phyloP scores from a whole-genome alignment of 75 land plant genomes.

The Adiantum capillusveneris region DNA sequence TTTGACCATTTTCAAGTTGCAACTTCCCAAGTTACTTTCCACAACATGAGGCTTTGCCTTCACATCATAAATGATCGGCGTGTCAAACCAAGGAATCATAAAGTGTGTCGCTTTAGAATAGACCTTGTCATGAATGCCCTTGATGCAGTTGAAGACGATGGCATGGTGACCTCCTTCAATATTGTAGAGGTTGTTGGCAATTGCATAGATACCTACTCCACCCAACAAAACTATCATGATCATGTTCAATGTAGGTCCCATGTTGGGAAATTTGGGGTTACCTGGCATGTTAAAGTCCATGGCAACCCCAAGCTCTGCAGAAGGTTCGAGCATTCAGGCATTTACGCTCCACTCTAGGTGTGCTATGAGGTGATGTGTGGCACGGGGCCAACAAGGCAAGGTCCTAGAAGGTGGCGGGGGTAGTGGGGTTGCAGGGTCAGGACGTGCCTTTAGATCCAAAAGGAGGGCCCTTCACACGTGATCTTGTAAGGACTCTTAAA shows the following conservation, averaged over 20 bases:
- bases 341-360: too few species aligned
- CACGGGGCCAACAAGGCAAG: too few species aligned
- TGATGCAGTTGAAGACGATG: constrained; percentile 77
- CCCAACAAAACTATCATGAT: constrained; percentile 52
- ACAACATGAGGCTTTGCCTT: constrained; percentile 84
- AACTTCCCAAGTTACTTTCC: constrained; percentile 91
- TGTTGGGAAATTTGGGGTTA: constrained; percentile 51
- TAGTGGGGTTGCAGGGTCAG: too few species aligned
- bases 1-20: constrained; percentile 90
- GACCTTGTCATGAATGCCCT: constrained; percentile 80
- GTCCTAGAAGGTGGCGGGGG: too few species aligned
- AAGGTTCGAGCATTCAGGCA: too few species aligned
- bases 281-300: constrained; percentile 59
- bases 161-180: constrained; percentile 94
- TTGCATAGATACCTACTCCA: constrained; percentile 56
- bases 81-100: constrained; percentile 93
- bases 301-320: neutral
- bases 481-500: too few species aligned
- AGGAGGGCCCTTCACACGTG: too few species aligned
- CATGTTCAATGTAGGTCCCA: constrained; percentile 49
- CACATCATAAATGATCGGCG: constrained; percentile 90
- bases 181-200: constrained; percentile 74
- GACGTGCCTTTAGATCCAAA: too few species aligned
- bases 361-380: too few species aligned
- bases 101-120: constrained; percentile 94